Base-by-base conservation (phyloP, 176 grass and related monocot species). In the Musa troglodytarum region DNA sequence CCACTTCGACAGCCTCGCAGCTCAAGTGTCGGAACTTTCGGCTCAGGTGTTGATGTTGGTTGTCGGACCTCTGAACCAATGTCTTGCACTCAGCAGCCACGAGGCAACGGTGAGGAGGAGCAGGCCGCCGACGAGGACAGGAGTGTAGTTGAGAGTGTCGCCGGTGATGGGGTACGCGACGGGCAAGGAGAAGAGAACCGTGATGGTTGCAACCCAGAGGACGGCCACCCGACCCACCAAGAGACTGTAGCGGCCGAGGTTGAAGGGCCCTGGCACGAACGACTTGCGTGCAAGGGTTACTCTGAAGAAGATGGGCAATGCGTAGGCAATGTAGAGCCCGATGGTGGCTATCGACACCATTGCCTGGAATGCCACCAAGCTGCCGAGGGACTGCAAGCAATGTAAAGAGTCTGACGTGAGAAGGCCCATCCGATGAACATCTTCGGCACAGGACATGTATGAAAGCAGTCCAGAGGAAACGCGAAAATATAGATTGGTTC, bases 301-400 rank as follows among this genome's bases (percentile, higher is more conserved):
- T 51, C 90, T 71, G 76, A 93, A 91, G 75, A 98, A 85, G 82
- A 93, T 98, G 5, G 94, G 94, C 63, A 98, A 78, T 52, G 90
- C 88, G 78, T 94, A 98, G 8, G 95, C 74, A 59, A 93, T 91
- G 80, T 98, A 93, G 16, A 98, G 88, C 23, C 95, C 88, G 53
- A 93, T 91, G 1, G 90, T 98, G 2, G 95, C 90, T 71, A 98
- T 93, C 16, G 95, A 98, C 76, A 98, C 90, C 95, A 98, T 98
- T 49, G 95, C 95, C 84, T 93, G 95, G 86, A 98, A 98, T 61
- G 95, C 95, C 68, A 98, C 95, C 22, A 91, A 67, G 73, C 95
- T 98, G 20, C 88, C 88, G 49, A 98, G 84, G 25, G 84, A 91
- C 94, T 97, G 93, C 77, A 76, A 71, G 28, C 51, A 26, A n/a